Evolutionary conservation across 805 yeast genomes (phyloP).

Genomic region (Myxozyma nipponensis): DNA sequence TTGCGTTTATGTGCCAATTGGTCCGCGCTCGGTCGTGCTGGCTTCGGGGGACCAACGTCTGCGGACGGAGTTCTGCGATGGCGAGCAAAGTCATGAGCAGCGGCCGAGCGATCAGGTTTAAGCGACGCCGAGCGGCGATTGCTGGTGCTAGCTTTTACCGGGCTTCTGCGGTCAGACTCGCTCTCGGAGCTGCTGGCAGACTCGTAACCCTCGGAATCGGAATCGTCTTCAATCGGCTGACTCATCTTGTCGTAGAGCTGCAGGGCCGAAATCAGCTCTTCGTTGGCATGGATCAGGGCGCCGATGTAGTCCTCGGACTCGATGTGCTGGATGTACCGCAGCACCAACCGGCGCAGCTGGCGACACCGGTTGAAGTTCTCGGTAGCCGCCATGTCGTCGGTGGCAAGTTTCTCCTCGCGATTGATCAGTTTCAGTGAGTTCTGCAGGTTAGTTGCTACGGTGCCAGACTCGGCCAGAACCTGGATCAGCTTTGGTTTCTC

Average conservation of each 20-base stretch:
- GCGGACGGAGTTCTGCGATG: conserved; percentile 11
- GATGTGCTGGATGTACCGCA: conserved; percentile 78
- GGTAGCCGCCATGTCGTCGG: conserved; percentile 60
- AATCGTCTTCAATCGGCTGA: conserved; percentile 42
- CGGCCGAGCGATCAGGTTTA: background rate
- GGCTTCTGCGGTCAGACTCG: conserved; percentile 3
- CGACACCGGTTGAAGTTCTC: conserved; percentile 71
- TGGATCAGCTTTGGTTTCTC: conserved; percentile 70
- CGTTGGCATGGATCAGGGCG: conserved; percentile 83
- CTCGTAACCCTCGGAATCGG: conserved; percentile 45
- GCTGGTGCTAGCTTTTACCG: background rate
- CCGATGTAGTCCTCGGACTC: conserved; percentile 85
- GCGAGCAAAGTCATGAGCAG: background rate
- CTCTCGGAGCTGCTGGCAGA: conserved; percentile 33
- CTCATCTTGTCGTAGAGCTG: conserved; percentile 61
- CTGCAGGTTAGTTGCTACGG: conserved; percentile 64
- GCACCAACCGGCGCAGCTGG: conserved; percentile 66
- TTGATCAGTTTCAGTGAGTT: conserved; percentile 52
- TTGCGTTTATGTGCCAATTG: conserved; percentile 27
- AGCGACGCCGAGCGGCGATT: conserved; percentile 6
- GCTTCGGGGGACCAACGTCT: conserved; percentile 1
- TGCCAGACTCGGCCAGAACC: conserved; percentile 69
- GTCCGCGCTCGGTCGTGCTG: conserved; percentile 17
- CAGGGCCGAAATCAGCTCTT: conserved; percentile 74
- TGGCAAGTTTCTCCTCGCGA: conserved; percentile 48